Evolutionary conservation across 371 early-diverging fungal species (phyloP).

Genomic region (Scutellospora calospora): DNA sequence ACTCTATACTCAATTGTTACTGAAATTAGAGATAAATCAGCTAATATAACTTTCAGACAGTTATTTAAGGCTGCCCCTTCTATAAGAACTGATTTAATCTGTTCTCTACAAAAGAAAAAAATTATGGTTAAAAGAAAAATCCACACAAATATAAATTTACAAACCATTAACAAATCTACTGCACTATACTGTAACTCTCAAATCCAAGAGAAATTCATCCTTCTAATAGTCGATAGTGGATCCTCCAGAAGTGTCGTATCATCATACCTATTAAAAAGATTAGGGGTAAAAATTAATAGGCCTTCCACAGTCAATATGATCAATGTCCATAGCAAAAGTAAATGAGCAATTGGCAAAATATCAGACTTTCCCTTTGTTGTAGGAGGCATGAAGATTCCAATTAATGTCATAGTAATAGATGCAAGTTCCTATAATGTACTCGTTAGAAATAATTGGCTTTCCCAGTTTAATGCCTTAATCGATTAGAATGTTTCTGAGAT

Average conservation of each 20-base stretch:
- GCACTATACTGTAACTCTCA: neutral
- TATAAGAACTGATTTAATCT: neutral
- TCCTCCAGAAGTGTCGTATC: neutral
- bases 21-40: neutral
- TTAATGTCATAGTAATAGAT: neutral
- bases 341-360: neutral
- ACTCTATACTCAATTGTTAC: too few relatives aligned
- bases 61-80: neutral
- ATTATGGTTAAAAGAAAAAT: neutral
- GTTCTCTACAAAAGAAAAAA: neutral
- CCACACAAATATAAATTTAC: neutral
- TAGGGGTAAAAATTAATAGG: neutral
- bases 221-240: neutral
- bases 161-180: neutral
- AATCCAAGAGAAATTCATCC: neutral
- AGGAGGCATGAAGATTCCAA: neutral
- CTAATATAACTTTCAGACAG: neutral
- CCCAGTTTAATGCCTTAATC: neutral
- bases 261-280: neutral
- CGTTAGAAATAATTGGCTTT: neutral
- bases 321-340: neutral
- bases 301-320: neutral
- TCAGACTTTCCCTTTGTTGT: neutral
- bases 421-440: neutral
- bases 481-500: neutral